A percentile compares a stretch with the other conserved stretches of the same genome.
Evolutionary conservation across 495 filamentous ascomycete species (phyloP).

Genomic region (Apodospora peruviana): DNA sequence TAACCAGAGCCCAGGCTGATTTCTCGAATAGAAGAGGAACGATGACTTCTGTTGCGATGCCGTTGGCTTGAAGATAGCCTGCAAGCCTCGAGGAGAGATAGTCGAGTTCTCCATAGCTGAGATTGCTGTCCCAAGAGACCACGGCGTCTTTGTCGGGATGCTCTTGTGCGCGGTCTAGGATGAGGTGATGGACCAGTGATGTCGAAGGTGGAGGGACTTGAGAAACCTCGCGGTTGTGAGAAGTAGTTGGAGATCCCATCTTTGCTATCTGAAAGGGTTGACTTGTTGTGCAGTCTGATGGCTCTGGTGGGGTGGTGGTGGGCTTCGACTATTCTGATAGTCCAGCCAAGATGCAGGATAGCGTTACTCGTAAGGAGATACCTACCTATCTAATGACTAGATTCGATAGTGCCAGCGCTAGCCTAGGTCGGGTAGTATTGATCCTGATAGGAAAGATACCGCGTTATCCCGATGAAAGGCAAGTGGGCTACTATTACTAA

Average conservation of each 20-base stretch:
- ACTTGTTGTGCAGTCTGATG: background rate
- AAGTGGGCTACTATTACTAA: no score
- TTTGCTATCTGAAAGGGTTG: background rate
- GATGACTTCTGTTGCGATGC: background rate
- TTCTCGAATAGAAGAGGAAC: background rate
- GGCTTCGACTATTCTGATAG: no score
- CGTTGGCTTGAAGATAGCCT: background rate
- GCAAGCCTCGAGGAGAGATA: background rate
- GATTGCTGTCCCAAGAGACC: background rate
- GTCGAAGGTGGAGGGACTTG: background rate
- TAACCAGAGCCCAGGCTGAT: background rate
- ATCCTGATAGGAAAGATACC: no score
- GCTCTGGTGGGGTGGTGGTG: background rate
- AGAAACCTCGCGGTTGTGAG: background rate
- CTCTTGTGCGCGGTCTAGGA: background rate
- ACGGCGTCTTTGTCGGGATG: background rate
- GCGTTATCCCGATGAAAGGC: no score
- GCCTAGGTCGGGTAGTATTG: no score
- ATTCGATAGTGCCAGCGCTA: no score
- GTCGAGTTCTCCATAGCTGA: background rate
- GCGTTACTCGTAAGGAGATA: no score
- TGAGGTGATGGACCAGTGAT: background rate
- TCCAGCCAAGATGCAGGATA: no score
- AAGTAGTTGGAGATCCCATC: background rate
- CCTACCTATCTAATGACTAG: no score